Evolutionary conservation across 495 filamentous ascomycete species (phyloP), one percentile per base, ranked within the genome.

Genomic region (Margaritispora aquatica): DNA sequence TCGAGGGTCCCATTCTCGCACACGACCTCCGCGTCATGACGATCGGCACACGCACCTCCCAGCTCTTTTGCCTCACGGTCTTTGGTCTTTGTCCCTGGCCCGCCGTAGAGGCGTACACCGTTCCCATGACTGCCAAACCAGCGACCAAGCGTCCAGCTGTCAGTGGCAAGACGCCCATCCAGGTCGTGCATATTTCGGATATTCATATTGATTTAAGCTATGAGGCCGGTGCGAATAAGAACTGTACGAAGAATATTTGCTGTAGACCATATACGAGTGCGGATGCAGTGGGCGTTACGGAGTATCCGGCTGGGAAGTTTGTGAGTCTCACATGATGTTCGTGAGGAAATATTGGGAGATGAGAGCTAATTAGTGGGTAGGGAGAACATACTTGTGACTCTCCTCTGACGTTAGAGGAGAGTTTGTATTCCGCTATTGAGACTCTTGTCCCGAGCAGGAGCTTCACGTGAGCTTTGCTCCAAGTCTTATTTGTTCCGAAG

Each of bases 231-330:
- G 69, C 79, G 4, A 81, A 67, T 62, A 74, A 74, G 27, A 71
- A 78, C 54, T 83, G 79, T 62, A 70, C 77, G 21, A 81, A 82
- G 61, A 77, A 75, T 9, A 80, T 84, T 60, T 84, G 81, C 63
- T 84, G 81, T 61, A 66, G 81, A 53, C 64, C 70, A 1, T 81
- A 77, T 58, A 73, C 71, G 23, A 61, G 71, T 10, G 64, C 59
- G 0, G 75, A 81, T 62, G 72, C 66, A 1, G 74, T 75, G 0
- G 77, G 74, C 4, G 69, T 71, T 26, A 77, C 63, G 13, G 58
- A 65, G 4, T 71, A 61, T n/a, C 79, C 80, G 1, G 79, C 77
- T 26, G 74, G 77, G 11, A 17, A 8, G 0, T 57, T 48, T 57
- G 53, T 55, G 22, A 46, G 53, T 44, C 8, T 44, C 10, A 1